Percentiles rank a stretch among this genome's conserved stretches.
Evolutionary conservation across 257 asterid species (phyloP).

Genomic region (Solanum neorickii): DNA sequence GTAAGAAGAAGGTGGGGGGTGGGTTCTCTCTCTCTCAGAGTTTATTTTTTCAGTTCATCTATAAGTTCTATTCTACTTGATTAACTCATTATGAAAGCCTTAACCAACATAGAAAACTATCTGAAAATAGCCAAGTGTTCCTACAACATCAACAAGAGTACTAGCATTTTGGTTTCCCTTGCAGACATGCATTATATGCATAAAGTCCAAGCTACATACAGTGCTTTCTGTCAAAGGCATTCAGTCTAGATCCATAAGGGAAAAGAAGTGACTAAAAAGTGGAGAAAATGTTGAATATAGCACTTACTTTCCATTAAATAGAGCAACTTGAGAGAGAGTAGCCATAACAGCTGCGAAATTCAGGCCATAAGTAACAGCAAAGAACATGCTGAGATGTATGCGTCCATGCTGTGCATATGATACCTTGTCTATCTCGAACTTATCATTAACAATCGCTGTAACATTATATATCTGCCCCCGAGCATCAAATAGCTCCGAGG

Average conservation of each 20-base stretch:
- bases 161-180: neutral
- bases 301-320: slow-evolving; percentile 64
- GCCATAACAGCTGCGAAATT: slow-evolving; percentile 55
- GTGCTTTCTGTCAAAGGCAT: neutral
- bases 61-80: neutral
- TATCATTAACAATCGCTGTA: slow-evolving; percentile 42
- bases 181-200: neutral
- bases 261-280: neutral
- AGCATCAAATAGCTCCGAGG: slow-evolving; percentile 19
- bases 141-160: neutral
- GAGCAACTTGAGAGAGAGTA: slow-evolving; percentile 51
- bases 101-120: neutral
- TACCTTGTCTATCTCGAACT: slow-evolving; percentile 38
- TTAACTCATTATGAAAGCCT: neutral
- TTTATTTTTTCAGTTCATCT: neutral
- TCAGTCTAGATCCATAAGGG: neutral
- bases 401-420: slow-evolving; percentile 33
- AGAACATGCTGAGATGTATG: slow-evolving; percentile 38
- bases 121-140: neutral
- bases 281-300: neutral
- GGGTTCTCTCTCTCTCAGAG: neutral
- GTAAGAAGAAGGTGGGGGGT: neutral
- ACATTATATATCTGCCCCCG: slow-evolving; percentile 35
- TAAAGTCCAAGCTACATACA: neutral
- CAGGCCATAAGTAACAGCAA: slow-evolving; percentile 46